Percentiles rank a stretch among this genome's conserved stretches.
Conservation (phyloP, 768 basidiomycete genomes). For the Lactarius sanguifluus region DNA sequence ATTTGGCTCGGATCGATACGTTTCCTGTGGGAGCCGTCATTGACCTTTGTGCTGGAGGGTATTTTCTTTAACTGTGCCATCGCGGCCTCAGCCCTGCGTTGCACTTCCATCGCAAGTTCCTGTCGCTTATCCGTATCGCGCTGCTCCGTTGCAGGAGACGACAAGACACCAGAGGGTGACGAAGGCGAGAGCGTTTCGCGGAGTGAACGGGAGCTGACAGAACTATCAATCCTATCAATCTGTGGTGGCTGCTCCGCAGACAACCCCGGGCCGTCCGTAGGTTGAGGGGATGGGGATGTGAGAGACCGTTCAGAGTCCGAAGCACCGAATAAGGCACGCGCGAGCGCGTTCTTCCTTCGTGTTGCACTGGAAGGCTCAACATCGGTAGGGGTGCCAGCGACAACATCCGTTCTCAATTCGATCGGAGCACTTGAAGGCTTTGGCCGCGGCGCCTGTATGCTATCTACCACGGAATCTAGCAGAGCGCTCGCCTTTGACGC, state of each 20-base stretch:
- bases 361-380: constrained; percentile 42
- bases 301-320: constrained; percentile 41
- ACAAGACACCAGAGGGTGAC: constrained; percentile 4
- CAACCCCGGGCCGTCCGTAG: constrained; percentile 40
- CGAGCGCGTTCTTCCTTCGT: constrained; percentile 63
- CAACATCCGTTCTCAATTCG: constrained; percentile 24
- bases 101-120: constrained; percentile 27
- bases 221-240: constrained; percentile 44
- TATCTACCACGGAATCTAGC: constrained; percentile 59
- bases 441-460: constrained; percentile 40
- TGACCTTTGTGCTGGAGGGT: constrained; percentile 39
- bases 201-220: constrained; percentile 46
- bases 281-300: constrained; percentile 34
- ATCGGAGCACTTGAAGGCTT: constrained; percentile 19
- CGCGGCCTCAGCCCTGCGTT: constrained; percentile 35
- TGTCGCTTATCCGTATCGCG: constrained; percentile 24
- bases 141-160: constrained; percentile 8
- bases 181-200: constrained; percentile 41
- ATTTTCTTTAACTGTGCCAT: constrained; percentile 44
- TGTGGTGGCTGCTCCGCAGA: constrained; percentile 54
- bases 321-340: constrained; percentile 68
- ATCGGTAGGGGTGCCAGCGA: constrained; percentile 40
- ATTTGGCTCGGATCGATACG: constrained; percentile 41
- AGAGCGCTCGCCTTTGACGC: constrained; percentile 62
- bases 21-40: constrained; percentile 33